Evolutionary conservation across 2,329 filamentous ascomycete species (phyloP).

Genomic region (Albophoma yamanashiensis): DNA sequence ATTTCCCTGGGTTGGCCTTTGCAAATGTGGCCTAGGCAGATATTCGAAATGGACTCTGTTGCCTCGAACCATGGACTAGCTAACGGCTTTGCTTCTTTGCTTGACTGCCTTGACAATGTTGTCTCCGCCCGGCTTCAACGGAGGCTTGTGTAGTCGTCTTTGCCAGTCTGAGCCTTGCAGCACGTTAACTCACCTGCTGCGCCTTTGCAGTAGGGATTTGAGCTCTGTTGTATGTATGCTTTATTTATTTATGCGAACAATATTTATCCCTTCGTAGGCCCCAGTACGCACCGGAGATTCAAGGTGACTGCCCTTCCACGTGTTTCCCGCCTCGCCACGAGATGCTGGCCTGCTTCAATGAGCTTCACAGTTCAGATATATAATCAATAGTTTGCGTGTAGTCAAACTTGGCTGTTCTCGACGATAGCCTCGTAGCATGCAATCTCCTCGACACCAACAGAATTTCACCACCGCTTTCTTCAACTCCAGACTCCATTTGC

Average conservation of each 20-base stretch:
- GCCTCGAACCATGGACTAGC: slow-evolving; percentile 29
- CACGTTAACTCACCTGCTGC: neutral
- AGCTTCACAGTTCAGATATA: neutral
- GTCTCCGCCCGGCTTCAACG: neutral
- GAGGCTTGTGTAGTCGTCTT: neutral
- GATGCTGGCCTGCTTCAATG: neutral
- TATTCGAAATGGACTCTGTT: neutral
- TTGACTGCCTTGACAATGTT: neutral
- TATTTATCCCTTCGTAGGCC: neutral
- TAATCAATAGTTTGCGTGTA: neutral
- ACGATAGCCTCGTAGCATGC: neutral
- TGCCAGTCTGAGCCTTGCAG: neutral
- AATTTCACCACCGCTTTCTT: neutral
- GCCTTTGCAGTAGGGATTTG: neutral
- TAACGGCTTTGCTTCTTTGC: neutral
- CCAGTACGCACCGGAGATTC: neutral
- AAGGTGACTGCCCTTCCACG: neutral
- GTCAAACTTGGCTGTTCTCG: neutral
- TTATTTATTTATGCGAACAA: neutral
- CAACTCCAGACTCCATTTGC: slow-evolving; percentile 7
- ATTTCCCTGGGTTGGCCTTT: neutral
- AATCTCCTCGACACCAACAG: neutral
- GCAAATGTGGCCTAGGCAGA: neutral
- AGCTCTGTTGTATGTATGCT: neutral
- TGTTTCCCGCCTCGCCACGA: neutral